Evolutionary conservation across 352 stramenopile genomes (phyloP).

Genomic region (Achlya hypogyna): DNA sequence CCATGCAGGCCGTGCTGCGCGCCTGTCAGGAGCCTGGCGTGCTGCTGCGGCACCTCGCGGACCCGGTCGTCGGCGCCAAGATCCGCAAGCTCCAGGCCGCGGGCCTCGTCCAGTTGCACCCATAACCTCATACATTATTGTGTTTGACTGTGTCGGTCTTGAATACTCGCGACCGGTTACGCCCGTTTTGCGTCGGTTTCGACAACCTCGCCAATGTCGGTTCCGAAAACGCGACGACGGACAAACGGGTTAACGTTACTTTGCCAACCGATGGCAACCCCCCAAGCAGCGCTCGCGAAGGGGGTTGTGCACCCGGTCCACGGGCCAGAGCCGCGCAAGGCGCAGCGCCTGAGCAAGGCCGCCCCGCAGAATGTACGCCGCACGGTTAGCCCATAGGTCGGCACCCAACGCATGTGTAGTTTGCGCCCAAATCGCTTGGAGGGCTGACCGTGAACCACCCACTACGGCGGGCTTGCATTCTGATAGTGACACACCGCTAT

Average conservation of each 20-base stretch:
- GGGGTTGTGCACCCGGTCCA: too few relatives aligned
- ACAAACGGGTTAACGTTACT: too few relatives aligned
- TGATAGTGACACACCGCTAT: constrained; percentile 35
- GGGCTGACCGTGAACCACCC: constrained; percentile 36
- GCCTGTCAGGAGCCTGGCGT: constrained; percentile 31
- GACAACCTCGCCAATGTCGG: too few relatives aligned
- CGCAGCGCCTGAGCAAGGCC: too few relatives aligned
- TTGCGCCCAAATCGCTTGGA: background rate
- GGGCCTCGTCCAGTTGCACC: constrained; percentile 44
- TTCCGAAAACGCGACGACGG: too few relatives aligned
- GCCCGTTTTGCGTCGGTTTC: too few relatives aligned
- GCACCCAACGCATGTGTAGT: background rate
- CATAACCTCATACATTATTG: background rate
- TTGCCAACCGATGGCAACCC: too few relatives aligned
- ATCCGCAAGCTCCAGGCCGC: constrained; percentile 44
- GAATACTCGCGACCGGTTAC: too few relatives aligned
- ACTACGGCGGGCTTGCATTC: constrained; percentile 41
- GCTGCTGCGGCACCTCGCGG: constrained; percentile 34
- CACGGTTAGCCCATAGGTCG: background rate
- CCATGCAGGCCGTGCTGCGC: constrained; percentile 48
- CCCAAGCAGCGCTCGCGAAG: too few relatives aligned
- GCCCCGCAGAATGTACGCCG: background rate
- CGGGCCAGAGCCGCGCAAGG: too few relatives aligned
- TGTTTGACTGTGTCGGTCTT: too few relatives aligned
- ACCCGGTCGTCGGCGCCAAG: constrained; percentile 40